Percentiles rank a stretch among this genome's conserved stretches.
Conservation (phyloP, 805 yeast genomes). For the Cyberlindnera nakhonratchasimensis region DNA sequence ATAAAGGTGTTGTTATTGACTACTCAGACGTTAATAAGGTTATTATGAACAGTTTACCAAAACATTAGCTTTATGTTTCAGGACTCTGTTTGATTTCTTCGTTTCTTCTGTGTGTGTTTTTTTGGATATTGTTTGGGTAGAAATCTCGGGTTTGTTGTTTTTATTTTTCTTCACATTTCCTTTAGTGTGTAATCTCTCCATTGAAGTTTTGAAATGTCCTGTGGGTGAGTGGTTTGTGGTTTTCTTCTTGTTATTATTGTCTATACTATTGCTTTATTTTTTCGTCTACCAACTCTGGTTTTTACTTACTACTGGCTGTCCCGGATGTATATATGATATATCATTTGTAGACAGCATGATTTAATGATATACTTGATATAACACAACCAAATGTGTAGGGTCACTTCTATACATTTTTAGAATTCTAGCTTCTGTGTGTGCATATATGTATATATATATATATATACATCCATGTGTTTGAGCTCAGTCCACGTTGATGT, state of each 20-base stretch:
- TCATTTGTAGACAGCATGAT: background rate
- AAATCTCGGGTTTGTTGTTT: background rate
- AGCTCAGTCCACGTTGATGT: constrained; percentile 22
- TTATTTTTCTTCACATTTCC: background rate
- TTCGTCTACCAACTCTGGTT: no score
- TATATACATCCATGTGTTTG: no score
- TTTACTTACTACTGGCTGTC: no score
- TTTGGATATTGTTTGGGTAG: background rate
- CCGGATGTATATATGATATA: no score
- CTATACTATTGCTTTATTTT: no score
- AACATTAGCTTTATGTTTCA: background rate
- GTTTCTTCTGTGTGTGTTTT: background rate
- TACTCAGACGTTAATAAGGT: constrained; percentile 72
- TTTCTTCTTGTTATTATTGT: no score
- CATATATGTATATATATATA: background rate
- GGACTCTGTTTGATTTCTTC: background rate
- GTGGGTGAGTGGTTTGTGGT: no score
- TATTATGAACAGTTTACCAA: constrained; percentile 22
- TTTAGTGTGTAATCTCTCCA: no score
- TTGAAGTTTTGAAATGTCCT: no score
- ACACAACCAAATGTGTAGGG: background rate
- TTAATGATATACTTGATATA: background rate
- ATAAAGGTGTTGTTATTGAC: constrained; percentile 83
- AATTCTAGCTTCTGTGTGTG: background rate
- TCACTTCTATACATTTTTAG: no score